Evolutionary conservation across 345 rosid genomes (phyloP).

Genomic region (Salix exigua): DNA sequence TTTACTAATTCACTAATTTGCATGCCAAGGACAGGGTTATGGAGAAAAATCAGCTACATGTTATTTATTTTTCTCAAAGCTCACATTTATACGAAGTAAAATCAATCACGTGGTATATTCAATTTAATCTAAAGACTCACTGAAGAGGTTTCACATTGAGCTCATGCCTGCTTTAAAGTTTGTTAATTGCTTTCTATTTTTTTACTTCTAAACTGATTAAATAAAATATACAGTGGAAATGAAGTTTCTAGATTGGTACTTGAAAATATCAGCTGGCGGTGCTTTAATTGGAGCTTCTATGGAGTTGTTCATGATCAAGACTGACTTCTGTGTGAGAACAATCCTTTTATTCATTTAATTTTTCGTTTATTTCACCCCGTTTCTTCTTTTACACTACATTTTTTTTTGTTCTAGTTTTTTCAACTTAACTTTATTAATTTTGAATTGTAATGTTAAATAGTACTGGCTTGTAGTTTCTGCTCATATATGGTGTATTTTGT

Average conservation of each 20-base stretch:
- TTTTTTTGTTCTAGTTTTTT: background rate
- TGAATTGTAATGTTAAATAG: background rate
- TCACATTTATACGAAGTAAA: background rate
- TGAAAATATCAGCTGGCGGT: conserved; percentile 70
- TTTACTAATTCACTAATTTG: too few relatives aligned
- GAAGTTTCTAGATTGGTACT: conserved; percentile 80
- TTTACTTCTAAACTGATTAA: background rate
- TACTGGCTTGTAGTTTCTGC: background rate
- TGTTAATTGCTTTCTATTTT: background rate
- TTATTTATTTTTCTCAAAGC: background rate
- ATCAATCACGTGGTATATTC: background rate
- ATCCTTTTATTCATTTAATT: conserved; percentile 26
- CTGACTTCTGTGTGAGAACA: conserved; percentile 77
- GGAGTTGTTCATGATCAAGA: conserved; percentile 92
- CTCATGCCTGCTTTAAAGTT: background rate
- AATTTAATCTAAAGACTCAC: background rate
- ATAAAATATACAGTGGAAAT: conserved; percentile 8
- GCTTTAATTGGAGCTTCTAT: conserved; percentile 78
- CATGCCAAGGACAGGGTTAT: background rate
- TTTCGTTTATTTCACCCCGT: background rate
- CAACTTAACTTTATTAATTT: background rate
- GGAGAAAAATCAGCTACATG: background rate
- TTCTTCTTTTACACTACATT: background rate
- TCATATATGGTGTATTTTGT: background rate
- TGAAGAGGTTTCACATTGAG: background rate